Evolutionary conservation across 495 filamentous ascomycete genomes (phyloP).

Genomic region (Talaromyces trachyspermus): DNA sequence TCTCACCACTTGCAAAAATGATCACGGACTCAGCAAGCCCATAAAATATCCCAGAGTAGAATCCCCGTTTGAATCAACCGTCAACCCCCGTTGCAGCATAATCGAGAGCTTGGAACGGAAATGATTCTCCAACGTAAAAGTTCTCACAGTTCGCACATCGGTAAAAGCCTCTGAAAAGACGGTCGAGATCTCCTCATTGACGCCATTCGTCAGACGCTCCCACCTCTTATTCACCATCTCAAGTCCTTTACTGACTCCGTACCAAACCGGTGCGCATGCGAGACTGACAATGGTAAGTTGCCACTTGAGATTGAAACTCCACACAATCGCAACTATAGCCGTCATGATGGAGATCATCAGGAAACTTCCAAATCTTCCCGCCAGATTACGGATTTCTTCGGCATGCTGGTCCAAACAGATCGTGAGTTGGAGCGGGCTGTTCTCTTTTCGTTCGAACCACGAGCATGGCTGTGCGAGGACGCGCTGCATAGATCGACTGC

Average conservation of each 20-base stretch:
- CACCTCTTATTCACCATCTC: slow-evolving; percentile 55
- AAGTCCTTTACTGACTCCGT: slow-evolving; percentile 55
- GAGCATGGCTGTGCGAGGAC: slow-evolving; percentile 70
- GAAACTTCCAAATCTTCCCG: slow-evolving; percentile 69
- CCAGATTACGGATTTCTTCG: slow-evolving; percentile 78
- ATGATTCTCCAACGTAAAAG: slow-evolving; percentile 66
- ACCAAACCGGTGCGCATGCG: slow-evolving; percentile 58
- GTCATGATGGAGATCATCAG: slow-evolving; percentile 58
- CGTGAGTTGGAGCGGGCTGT: slow-evolving; percentile 54
- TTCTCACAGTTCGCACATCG: slow-evolving; percentile 74
- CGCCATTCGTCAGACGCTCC: slow-evolving; percentile 61
- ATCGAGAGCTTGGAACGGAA: slow-evolving; percentile 61
- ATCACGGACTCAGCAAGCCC: slow-evolving; percentile 65
- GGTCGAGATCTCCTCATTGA: slow-evolving; percentile 42
- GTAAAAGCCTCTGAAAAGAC: slow-evolving; percentile 73
- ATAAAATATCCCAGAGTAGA: slow-evolving; percentile 63
- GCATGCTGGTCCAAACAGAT: slow-evolving; percentile 74
- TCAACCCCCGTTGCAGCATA: slow-evolving; percentile 41
- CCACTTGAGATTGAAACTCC: slow-evolving; percentile 73
- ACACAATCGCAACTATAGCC: slow-evolving; percentile 57
- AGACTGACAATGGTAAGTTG: slow-evolving; percentile 74
- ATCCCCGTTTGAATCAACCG: slow-evolving; percentile 46
- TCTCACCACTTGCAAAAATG: slow-evolving; percentile 58
- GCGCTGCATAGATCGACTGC: slow-evolving; percentile 57
- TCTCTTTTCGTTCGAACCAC: slow-evolving; percentile 75